Base-by-base conservation (phyloP, 2,329 filamentous ascomycete genomes). In the Neonectria sp. region DNA sequence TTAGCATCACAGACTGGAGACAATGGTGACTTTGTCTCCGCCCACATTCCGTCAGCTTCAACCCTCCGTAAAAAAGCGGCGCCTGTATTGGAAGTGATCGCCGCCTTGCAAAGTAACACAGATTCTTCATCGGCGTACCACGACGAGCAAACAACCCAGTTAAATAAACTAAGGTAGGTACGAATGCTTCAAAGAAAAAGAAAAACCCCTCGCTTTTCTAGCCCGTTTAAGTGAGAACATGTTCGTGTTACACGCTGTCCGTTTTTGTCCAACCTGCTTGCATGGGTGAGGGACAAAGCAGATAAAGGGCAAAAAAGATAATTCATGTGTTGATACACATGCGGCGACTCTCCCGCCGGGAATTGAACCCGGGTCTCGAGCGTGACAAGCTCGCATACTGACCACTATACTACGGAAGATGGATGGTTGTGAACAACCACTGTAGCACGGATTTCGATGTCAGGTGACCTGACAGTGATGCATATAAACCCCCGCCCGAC, bases 351-450 rank as follows among this genome's bases (percentile, higher is more conserved):
- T 67, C 64, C 64, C 64, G 62, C 62, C 62, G 62, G 62, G 62
- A 65, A 65, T 65, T 65, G 62, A 65, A 65, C 62, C 62, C 62
- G 55, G 62, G 62, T 65, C 62, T 60, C 62, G 31, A 65, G 62
- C 62, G 62, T 65, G 62, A 65, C 65, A 68, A 68, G 60, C 65
- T 65, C 35, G 61, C 61, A 68, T 64, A 68, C 62, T 65, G 62
- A 73, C 70, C 73, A 74, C 72, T 73, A 74, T 73, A 75, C 69
- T 73, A 73, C 72, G 72, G 70, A 71, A 75, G 72, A 75, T 46
- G 48, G 48, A 55, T 56, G 45, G 46, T 37, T 68, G 71, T 40
- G 37, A 40, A 40, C 37, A 40, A n/a, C 37, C 37, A 40, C 37
- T 40, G 37, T 40, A 40, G 37, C 37, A 40, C 37, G 37, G 40